phyloP scores from a whole-genome alignment of 2,329 filamentous ascomycete genomes.

The Aspergillus neotritici region DNA sequence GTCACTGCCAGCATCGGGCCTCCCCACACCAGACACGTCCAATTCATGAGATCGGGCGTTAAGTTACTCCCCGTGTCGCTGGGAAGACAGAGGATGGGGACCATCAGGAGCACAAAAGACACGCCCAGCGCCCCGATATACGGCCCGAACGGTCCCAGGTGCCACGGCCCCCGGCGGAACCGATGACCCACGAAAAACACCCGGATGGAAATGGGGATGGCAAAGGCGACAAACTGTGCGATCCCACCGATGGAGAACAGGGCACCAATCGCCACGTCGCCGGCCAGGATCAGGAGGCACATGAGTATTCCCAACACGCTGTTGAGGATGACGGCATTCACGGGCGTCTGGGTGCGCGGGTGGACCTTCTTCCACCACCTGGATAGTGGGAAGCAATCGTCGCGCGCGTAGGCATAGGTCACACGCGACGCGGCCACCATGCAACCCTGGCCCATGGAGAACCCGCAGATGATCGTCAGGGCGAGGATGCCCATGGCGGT shows the following conservation, averaged over 20 bases:
- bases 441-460: slow-evolving; percentile 67
- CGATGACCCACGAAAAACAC: slow-evolving; percentile 52
- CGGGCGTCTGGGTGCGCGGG: slow-evolving; percentile 56
- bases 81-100: slow-evolving; percentile 63
- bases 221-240: slow-evolving; percentile 55
- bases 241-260: slow-evolving; percentile 67
- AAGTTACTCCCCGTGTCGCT: slow-evolving; percentile 52
- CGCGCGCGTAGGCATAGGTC: slow-evolving; percentile 67
- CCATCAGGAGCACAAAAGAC: slow-evolving; percentile 59
- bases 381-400: slow-evolving; percentile 62
- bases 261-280: slow-evolving; percentile 58
- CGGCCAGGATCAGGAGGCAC: slow-evolving; percentile 61
- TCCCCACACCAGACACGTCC: slow-evolving; percentile 62
- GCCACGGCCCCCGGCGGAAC: slow-evolving; percentile 64
- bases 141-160: slow-evolving; percentile 56
- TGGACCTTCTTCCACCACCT: slow-evolving; percentile 57
- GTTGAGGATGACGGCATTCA: slow-evolving; percentile 67
- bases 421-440: slow-evolving; percentile 64
- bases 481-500: slow-evolving; percentile 58
- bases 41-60: slow-evolving; percentile 56
- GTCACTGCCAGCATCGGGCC: slow-evolving; percentile 55
- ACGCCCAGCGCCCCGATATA: slow-evolving; percentile 54
- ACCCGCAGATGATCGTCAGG: slow-evolving; percentile 63
- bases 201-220: slow-evolving; percentile 40
- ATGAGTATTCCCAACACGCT: slow-evolving; percentile 54